A percentile compares a stretch with the other conserved stretches of the same genome.
Evolutionary conservation across 2,329 filamentous ascomycete species (phyloP).

Genomic region (Calonectria ilicicola): DNA sequence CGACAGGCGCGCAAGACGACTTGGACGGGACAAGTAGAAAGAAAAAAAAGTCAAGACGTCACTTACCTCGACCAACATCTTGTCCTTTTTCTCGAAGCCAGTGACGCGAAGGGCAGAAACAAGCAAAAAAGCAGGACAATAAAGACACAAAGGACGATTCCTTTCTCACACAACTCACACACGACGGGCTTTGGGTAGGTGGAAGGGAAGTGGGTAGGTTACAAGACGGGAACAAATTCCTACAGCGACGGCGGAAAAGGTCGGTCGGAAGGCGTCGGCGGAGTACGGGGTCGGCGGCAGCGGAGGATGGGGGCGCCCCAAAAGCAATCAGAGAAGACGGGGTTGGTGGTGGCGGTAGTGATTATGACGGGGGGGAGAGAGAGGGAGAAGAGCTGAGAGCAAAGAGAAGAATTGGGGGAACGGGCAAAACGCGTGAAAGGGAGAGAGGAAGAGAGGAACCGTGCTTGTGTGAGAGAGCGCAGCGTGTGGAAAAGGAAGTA

Average conservation of each 20-base stretch:
- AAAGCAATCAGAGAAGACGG: slow-evolving; percentile 4
- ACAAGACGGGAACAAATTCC: slow-evolving; percentile 26
- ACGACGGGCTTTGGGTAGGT: slow-evolving; percentile 12
- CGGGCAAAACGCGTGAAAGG: neutral
- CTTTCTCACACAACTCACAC: slow-evolving; percentile 12
- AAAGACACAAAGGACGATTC: slow-evolving; percentile 2
- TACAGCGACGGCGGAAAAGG: slow-evolving; percentile 30
- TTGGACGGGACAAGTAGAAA: neutral
- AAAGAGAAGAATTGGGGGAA: neutral
- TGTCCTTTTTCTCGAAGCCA: slow-evolving; percentile 20
- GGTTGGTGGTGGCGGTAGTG: neutral
- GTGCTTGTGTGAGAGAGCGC: slow-evolving; percentile 7
- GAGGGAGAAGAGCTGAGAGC: neutral
- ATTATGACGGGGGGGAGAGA: neutral
- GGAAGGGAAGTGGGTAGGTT: slow-evolving; percentile 14
- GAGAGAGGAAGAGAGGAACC: neutral
- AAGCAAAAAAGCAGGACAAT: slow-evolving; percentile 25
- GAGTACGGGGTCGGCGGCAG: slow-evolving; percentile 3
- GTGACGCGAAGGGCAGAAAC: neutral
- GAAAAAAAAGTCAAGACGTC: slow-evolving; percentile 21
- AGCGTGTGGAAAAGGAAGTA: slow-evolving; percentile 8
- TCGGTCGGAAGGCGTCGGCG: slow-evolving; percentile 21
- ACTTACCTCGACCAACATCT: slow-evolving; percentile 55
- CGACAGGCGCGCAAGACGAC: neutral
- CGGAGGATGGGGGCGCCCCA: neutral